Evolutionary conservation across 208 protist species (phyloP).

Genomic region (Trypanosomatidae sp.): DNA sequence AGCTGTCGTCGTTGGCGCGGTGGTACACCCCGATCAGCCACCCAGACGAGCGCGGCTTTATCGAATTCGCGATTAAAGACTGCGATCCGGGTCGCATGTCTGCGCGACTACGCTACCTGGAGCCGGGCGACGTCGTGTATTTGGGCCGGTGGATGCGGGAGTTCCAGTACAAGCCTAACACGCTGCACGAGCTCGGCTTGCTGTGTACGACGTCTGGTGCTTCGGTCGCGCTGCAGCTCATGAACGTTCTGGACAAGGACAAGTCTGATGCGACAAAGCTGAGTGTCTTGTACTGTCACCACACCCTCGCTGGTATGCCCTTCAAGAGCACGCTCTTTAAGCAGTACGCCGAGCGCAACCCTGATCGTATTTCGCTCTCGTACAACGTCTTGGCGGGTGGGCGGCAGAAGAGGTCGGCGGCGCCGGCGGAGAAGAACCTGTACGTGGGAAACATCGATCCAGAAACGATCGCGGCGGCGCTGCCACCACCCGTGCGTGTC

Average conservation of each 20-base stretch:
- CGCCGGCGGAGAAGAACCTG: conserved; percentile 40
- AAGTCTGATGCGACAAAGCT: conserved; percentile 46
- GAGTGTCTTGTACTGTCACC: conserved; percentile 73
- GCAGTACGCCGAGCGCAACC: conserved; percentile 28
- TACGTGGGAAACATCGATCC: conserved; percentile 80
- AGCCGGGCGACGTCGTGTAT: conserved; percentile 72
- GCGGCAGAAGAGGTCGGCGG: conserved; percentile 9
- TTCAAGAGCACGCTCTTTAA: conserved; percentile 64
- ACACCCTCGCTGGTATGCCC: conserved; percentile 46
- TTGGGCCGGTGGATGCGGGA: conserved; percentile 88
- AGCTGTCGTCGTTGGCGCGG: conserved; percentile 51
- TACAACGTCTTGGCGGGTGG: conserved; percentile 65
- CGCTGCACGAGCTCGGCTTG: conserved; percentile 57
- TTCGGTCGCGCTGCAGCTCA: conserved; percentile 82
- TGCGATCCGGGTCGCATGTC: conserved; percentile 82
- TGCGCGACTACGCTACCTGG: conserved; percentile 61
- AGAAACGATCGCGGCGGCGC: conserved; percentile 39
- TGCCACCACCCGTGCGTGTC: conserved; percentile 42
- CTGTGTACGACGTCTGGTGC: conserved; percentile 77
- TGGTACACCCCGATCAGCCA: conserved; percentile 91
- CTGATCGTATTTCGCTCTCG: conserved; percentile 40
- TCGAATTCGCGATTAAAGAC: conserved; percentile 86
- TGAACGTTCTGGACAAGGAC: conserved; percentile 68
- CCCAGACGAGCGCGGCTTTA: conserved; percentile 68
- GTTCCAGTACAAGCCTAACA: conserved; percentile 65